Conservation (phyloP, 2,329 filamentous ascomycete genomes). For the Pestalotiopsis sp. region DNA sequence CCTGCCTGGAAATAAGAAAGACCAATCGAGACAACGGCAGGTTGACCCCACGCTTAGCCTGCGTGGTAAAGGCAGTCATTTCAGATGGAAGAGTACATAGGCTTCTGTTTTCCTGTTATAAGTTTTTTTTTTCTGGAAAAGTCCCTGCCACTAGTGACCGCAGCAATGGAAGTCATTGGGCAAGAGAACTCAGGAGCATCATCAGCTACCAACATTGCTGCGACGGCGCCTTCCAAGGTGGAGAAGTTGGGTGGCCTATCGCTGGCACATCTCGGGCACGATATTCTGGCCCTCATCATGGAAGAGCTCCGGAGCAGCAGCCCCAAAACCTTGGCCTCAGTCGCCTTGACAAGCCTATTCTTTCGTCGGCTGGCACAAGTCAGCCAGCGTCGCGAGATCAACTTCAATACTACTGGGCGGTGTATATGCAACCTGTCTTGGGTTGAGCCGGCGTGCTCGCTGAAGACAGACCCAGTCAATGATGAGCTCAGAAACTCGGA, state of each 20-base stretch:
- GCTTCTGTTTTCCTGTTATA: neutral
- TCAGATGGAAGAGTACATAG: neutral
- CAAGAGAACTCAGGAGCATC: neutral
- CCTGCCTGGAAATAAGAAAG: no score
- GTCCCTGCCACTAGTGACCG: neutral
- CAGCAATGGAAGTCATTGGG: neutral
- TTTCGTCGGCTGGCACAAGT: conserved; percentile 11
- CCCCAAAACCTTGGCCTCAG: neutral
- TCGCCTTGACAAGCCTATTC: conserved; percentile 12
- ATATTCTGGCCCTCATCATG: conserved; percentile 12
- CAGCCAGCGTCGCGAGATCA: conserved; percentile 10
- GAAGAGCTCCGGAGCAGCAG: conserved; percentile 13
- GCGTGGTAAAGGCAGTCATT: neutral
- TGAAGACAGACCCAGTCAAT: neutral
- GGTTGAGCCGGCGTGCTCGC: neutral
- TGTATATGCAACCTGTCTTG: neutral
- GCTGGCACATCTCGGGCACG: neutral
- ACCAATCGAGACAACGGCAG: no score
- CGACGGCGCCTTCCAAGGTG: neutral
- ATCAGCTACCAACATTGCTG: neutral
- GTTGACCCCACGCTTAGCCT: neutral
- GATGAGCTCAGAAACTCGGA: no score
- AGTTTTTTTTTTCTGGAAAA: neutral
- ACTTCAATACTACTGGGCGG: neutral
- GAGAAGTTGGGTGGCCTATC: neutral